phyloP scores from a whole-genome alignment of 83 land plant genomes.

The Picea mariana region DNA sequence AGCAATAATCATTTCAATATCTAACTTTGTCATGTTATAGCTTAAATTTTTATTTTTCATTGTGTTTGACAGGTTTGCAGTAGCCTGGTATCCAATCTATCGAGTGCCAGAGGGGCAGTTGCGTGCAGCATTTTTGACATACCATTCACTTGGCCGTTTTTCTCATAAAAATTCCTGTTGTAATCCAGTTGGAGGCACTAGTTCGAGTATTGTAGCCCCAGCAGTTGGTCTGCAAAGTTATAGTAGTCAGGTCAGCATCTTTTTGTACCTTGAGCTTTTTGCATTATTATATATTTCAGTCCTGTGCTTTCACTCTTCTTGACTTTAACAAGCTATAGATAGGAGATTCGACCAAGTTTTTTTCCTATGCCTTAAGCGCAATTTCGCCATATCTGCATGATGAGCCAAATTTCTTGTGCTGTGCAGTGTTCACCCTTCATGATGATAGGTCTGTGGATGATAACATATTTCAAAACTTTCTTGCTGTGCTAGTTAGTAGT shows the following conservation, averaged over 20 bases:
- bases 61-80: constrained; percentile 46
- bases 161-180: constrained; percentile 12
- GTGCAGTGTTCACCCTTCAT: no score
- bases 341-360: no score
- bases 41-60: not conserved
- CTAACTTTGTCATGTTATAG: not conserved
- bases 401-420: no score
- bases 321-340: no score
- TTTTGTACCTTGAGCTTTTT: no score
- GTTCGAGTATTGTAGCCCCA: constrained; percentile 29
- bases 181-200: not conserved
- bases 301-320: no score
- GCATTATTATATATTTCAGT: no score
- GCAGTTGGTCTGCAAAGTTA: constrained; percentile 52
- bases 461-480: no score
- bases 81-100: constrained; percentile 75
- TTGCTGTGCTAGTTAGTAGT: no score
- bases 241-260: constrained; percentile 40
- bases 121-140: constrained; percentile 67
- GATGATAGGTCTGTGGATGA: no score
- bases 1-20: not conserved
- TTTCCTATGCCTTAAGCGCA: no score
- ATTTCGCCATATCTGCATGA: no score
- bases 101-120: constrained; percentile 59
- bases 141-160: constrained; percentile 63